A percentile compares a stretch with the other conserved stretches of the same genome.
Conservation (phyloP, 192 early-diverging fungal genomes). For the Gryganskiella cystojenkinii region DNA sequence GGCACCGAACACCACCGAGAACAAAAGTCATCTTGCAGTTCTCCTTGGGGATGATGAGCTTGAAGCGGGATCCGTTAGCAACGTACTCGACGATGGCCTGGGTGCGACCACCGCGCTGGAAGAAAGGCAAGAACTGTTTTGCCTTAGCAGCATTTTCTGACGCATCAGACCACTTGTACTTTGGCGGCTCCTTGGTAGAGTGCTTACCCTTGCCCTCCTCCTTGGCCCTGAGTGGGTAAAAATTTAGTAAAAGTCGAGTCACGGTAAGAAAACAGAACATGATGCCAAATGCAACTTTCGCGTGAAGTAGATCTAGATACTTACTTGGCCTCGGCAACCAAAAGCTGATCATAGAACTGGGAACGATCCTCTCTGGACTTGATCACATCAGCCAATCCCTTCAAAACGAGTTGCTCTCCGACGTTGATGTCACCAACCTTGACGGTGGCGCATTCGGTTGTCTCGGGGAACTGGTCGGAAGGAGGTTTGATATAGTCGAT, state of each 20-base stretch:
- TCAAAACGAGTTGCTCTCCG: slow-evolving; percentile 67
- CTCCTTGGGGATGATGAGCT: slow-evolving; percentile 86
- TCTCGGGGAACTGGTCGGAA: slow-evolving; percentile 80
- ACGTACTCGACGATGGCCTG: slow-evolving; percentile 91
- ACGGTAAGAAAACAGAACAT: background rate
- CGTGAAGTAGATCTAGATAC: background rate
- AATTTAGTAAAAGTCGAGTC: too few relatives aligned
- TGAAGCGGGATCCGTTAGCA: slow-evolving; percentile 84
- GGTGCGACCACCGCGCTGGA: slow-evolving; percentile 83
- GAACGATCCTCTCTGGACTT: slow-evolving; percentile 91
- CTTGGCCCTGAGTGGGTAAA: slow-evolving; percentile 59
- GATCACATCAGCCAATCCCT: slow-evolving; percentile 84
- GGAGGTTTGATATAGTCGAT: slow-evolving; percentile 95
- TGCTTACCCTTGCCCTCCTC: slow-evolving; percentile 83
- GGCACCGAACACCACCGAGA: slow-evolving; percentile 86
- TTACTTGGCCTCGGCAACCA: slow-evolving; percentile 80
- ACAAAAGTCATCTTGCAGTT: slow-evolving; percentile 87
- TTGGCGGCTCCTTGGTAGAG: slow-evolving; percentile 82
- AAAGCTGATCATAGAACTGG: slow-evolving; percentile 85
- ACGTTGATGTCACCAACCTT: slow-evolving; percentile 69
- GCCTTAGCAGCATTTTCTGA: slow-evolving; percentile 85
- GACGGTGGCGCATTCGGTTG: slow-evolving; percentile 90
- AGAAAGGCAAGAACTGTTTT: slow-evolving; percentile 83
- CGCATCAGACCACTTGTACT: slow-evolving; percentile 82
- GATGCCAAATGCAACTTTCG: background rate